A percentile compares a stretch with the other conserved stretches of the same genome.
phyloP scores from a whole-genome alignment of 495 filamentous ascomycete species.

The Podospora comata region DNA sequence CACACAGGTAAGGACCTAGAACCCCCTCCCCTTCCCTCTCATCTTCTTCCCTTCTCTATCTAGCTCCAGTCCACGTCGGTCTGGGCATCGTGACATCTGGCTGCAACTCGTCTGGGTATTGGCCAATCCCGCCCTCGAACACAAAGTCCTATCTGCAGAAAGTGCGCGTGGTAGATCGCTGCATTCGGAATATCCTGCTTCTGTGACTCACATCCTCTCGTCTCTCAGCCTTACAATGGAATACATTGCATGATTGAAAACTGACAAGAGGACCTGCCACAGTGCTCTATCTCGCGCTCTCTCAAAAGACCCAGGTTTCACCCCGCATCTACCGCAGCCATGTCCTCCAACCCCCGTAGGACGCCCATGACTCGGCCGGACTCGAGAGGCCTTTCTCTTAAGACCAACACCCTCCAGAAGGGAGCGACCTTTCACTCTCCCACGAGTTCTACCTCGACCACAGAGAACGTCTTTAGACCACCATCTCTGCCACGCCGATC shows the following conservation, averaged over 20 bases:
- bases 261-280: slow-evolving; percentile 27
- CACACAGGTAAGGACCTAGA: not conserved
- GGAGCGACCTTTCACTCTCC: slow-evolving; percentile 62
- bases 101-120: slow-evolving; percentile 15
- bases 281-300: slow-evolving; percentile 22
- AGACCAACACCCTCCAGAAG: slow-evolving; percentile 57
- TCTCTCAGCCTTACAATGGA: slow-evolving; percentile 24
- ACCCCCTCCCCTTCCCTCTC: not conserved
- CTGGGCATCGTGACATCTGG: slow-evolving; percentile 10
- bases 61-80: slow-evolving; percentile 8
- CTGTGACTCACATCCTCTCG: slow-evolving; percentile 32
- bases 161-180: slow-evolving; percentile 13
- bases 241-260: slow-evolving; percentile 22
- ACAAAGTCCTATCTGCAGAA: slow-evolving; percentile 9
- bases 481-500: slow-evolving; percentile 57
- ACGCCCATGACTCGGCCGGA: slow-evolving; percentile 47
- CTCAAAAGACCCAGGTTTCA: slow-evolving; percentile 29
- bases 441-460: slow-evolving; percentile 42
- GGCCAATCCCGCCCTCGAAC: slow-evolving; percentile 23
- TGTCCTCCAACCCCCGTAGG: slow-evolving; percentile 53
- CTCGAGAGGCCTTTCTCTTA: slow-evolving; percentile 44
- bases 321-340: slow-evolving; percentile 40
- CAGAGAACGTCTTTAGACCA: slow-evolving; percentile 46
- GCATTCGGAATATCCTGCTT: slow-evolving; percentile 24
- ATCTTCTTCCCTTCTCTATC: not conserved